Conservation (phyloP, 1,284 basidiomycete genomes). For the Rhodotorula mucilaginosa region DNA sequence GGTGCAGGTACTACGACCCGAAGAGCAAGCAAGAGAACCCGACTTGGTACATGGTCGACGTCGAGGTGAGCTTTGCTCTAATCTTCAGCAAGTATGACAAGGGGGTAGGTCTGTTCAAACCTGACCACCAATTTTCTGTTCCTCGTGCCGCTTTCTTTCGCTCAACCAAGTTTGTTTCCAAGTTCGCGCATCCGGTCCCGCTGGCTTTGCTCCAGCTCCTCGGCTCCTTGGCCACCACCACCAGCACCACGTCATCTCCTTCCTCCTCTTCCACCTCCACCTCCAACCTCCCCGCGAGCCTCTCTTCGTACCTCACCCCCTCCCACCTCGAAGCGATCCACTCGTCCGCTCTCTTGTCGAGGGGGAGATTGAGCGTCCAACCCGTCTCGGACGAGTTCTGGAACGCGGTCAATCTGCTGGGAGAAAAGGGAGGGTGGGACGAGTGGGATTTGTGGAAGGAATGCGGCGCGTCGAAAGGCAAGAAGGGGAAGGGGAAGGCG, state of each 20-base stretch:
- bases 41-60: constrained; percentile 74
- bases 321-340: constrained; percentile 50
- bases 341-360: constrained; percentile 77
- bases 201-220: constrained; percentile 71
- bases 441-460: constrained; percentile 33
- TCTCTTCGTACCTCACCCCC: constrained; percentile 51
- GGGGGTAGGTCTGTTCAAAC: no score
- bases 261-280: constrained; percentile 61
- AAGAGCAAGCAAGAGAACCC: constrained; percentile 74
- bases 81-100: background rate
- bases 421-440: constrained; percentile 63
- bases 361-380: constrained; percentile 85
- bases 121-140: background rate
- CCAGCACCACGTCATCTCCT: constrained; percentile 49
- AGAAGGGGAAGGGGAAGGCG: background rate
- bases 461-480: background rate
- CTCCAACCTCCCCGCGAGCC: constrained; percentile 64
- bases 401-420: constrained; percentile 64
- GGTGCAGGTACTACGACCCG: constrained; percentile 70
- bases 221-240: constrained; percentile 46
- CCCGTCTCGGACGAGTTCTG: constrained; percentile 70
- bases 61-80: constrained; percentile 18
- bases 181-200: constrained; percentile 72
- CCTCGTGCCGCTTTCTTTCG: no score
- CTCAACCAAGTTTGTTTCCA: constrained; percentile 43